These are phyloP conservation scores for Byssochlamys sp. DNA, from an alignment of 2,329 filamentous ascomycete genomes.

Conservation along the genomic window DNA sequence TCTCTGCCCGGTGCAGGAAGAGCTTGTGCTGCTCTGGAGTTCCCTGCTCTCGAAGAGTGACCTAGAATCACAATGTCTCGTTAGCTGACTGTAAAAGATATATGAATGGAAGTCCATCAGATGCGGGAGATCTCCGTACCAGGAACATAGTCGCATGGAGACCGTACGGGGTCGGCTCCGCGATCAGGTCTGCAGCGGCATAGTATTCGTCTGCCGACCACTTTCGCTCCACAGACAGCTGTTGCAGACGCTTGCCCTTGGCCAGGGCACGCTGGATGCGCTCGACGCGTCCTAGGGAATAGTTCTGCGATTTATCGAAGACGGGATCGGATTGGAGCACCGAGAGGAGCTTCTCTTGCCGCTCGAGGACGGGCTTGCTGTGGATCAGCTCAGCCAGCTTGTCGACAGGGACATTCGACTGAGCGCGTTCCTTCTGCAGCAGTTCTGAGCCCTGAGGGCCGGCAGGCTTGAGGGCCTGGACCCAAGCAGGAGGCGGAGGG, in stretches of 20 bases:
- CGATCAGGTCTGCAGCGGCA: constrained; percentile 58
- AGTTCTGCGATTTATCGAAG: constrained; percentile 71
- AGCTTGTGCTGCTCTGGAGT: constrained; percentile 63
- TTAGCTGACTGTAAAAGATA: not conserved
- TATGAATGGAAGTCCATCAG: not conserved
- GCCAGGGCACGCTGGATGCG: constrained; percentile 61
- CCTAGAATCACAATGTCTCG: constrained; percentile 19
- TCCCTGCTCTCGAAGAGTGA: constrained; percentile 40
- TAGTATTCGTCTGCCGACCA: constrained; percentile 58
- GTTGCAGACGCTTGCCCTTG: constrained; percentile 59
- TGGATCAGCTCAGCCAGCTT: constrained; percentile 61
- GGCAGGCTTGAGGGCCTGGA: constrained; percentile 56
- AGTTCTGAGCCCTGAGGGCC: constrained; percentile 61
- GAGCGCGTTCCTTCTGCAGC: constrained; percentile 57
- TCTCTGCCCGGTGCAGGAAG: constrained; percentile 59
- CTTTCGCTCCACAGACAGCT: constrained; percentile 55
- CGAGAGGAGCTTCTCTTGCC: constrained; percentile 51
- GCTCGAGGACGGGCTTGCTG: constrained; percentile 54
- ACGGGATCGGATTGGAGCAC: constrained; percentile 59
- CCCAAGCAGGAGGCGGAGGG: constrained; percentile 50
- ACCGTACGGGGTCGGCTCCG: constrained; percentile 64
- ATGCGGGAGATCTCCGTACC: constrained; percentile 30
- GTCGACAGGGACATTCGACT: constrained; percentile 58
- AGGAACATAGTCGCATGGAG: constrained; percentile 64
- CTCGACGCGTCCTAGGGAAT: constrained; percentile 61